Evolutionary conservation across 306 rosid species (phyloP).

Genomic region (Casuarina cunninghamiana): DNA sequence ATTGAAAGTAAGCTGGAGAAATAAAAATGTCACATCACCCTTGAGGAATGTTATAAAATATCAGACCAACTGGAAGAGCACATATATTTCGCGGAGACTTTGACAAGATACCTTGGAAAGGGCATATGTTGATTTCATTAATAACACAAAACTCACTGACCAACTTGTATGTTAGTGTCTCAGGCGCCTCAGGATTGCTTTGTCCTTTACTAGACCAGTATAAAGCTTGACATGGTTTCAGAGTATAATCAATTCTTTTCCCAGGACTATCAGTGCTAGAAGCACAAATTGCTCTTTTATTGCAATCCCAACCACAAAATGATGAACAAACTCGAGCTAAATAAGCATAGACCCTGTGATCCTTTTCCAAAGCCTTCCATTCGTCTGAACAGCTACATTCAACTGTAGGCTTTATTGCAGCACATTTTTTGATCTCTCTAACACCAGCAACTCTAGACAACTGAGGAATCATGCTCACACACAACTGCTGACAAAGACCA

Average conservation of each 20-base stretch:
- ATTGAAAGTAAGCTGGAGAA: slow-evolving; percentile 68
- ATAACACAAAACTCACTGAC: slow-evolving; percentile 62
- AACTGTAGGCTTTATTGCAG: slow-evolving; percentile 35
- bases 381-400: slow-evolving; percentile 65
- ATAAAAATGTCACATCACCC: slow-evolving; percentile 23
- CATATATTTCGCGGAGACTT: slow-evolving; percentile 12
- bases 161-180: slow-evolving; percentile 72
- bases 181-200: slow-evolving; percentile 62
- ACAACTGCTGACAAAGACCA: slow-evolving; percentile 36
- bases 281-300: slow-evolving; percentile 55
- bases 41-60: not conserved
- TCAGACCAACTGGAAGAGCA: slow-evolving; percentile 15
- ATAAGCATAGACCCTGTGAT: slow-evolving; percentile 61
- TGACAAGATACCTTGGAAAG: slow-evolving; percentile 66
- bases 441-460: slow-evolving; percentile 54
- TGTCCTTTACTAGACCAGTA: slow-evolving; percentile 97
- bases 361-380: slow-evolving; percentile 50
- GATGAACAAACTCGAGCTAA: slow-evolving; percentile 42
- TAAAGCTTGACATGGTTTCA: slow-evolving; percentile 42
- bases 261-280: slow-evolving; percentile 93
- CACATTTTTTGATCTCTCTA: slow-evolving; percentile 48
- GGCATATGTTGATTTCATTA: slow-evolving; percentile 62
- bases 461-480: slow-evolving; percentile 84
- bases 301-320: slow-evolving; percentile 42
- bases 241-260: slow-evolving; percentile 75